A percentile compares a stretch with the other conserved stretches of the same genome.
Conservation (phyloP, 1,284 basidiomycete genomes). For the Ustilago xerochloae region DNA sequence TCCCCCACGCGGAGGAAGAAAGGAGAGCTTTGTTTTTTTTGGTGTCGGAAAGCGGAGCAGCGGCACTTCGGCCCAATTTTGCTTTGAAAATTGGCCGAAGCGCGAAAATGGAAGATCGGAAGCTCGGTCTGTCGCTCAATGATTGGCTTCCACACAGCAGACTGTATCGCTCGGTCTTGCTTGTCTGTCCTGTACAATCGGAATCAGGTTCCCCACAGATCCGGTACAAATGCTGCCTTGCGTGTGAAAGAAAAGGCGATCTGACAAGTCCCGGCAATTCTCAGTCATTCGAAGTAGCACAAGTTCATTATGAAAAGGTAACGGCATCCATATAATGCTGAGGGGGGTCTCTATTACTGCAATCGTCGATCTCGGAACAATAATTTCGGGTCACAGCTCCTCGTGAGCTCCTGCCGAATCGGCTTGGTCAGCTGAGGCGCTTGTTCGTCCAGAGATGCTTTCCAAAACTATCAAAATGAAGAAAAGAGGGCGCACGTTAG, state of each 20-base stretch:
- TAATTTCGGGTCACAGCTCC: slow-evolving; percentile 25
- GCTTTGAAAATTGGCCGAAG: slow-evolving; percentile 21
- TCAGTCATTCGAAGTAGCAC: no score
- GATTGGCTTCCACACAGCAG: background rate
- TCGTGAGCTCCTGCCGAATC: background rate
- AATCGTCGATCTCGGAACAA: no score
- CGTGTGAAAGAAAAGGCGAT: no score
- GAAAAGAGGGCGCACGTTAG: background rate
- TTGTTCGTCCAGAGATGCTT: slow-evolving; percentile 9
- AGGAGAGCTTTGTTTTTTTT: background rate
- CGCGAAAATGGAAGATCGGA: slow-evolving; percentile 23
- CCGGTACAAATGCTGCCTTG: no score
- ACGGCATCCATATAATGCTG: no score
- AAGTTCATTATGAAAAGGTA: no score
- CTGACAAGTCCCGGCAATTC: no score
- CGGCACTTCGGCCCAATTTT: slow-evolving; percentile 25
- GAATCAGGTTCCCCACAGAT: no score
- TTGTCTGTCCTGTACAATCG: no score
- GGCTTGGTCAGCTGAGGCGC: background rate
- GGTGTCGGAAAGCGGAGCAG: background rate
- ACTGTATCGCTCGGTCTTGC: no score
- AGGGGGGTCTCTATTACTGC: no score
- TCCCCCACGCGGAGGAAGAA: no score
- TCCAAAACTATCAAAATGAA: slow-evolving; percentile 19
- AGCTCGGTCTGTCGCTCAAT: slow-evolving; percentile 12